Evolutionary conservation across 2,329 filamentous ascomycete species (phyloP), one percentile per base, ranked within the genome.

Genomic region (Kalmusia sp.): DNA sequence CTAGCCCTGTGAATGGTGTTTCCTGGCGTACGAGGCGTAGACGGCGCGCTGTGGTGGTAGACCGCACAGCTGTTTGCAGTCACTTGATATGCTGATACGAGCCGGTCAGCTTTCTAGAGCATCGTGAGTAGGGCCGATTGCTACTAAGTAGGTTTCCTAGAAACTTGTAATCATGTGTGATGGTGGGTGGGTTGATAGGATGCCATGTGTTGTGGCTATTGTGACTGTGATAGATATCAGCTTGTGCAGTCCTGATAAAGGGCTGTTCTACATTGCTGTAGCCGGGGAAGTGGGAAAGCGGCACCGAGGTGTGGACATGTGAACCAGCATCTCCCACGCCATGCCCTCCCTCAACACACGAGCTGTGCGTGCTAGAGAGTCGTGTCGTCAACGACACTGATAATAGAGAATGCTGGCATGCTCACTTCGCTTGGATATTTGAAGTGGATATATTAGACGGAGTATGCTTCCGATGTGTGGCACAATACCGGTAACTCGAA

Each of bases 11-110:
- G 31, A n/a, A 7, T 25, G 5, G 5, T 21, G 28, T 22, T n/a
- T 25, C 12, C 14, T 34, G 39, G 44, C 48, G 44, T 37, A 15
- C 15, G 17, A 27, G 22, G 4, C 12, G 45, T 39, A 19, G 44
- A 15, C 17, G 21, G 31, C 22, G 49, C 43, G 45, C 38, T 51
- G 51, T 40, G 53, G 49, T 39, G 41, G 6, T 50, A 51, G 44
- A 33, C 27, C 19, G 49, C 54, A 54, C 60, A 61, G 45, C 31
- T 35, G 44, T 15, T 40, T 34, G 9, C 24, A 22, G 34, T 55
- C 59, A 62, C 57, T 62, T 62, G 59, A 62, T 52, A 43, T 41
- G 54, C 49, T 52, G 47, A 53, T 49, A 49, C 49, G 52, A 55
- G 34, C 49, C 52, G 54, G 52, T 62, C 49, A 60, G 57, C 59